Base-by-base conservation (phyloP, 192 early-diverging fungal genomes). In the Entomortierella lignicola region DNA sequence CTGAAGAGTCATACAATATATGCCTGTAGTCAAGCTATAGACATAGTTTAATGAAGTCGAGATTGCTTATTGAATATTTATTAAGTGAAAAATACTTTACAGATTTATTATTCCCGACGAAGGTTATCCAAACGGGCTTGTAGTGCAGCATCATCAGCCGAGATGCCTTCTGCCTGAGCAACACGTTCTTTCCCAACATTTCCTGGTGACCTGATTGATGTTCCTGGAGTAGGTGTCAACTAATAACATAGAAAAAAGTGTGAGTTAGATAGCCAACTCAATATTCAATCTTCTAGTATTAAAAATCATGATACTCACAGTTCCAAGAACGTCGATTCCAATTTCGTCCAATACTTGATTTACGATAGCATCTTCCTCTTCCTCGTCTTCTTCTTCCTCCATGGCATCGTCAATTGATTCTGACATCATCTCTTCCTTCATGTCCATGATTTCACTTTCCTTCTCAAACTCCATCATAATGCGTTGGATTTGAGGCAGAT, bases 351-450 rank as follows among this genome's bases (percentile, higher is more conserved):
- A 77, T 10, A 98, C 93, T 82, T 97, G 91, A 80, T 93, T 92
- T 13, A 99, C 94, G 64, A 99, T 95, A 59, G 89, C 85, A 6
- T 99, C 95, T 13, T 84, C 86, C 72, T 97, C 96, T 43, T 92
- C 94, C 72, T 97, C 96, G 62, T 98, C 97, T 20, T 96, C 94
- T 42, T 91, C 91, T 42, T 96, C 97, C 41, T 95, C 96, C 92
- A 99, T 95, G 37, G 89, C 93, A 75, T 95, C 96, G 69, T 99
- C 98, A 67, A 99, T 96, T 12, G 95, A 93, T 66, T 99, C 98
- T 65, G 93, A 92, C 92, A 99, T 96, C 93, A 99, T 92, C 67
- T 98, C 96, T 69, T 96, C 96, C 87, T 98, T 98, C 95, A 99
- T 98, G 77, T 99, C 95, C 97, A 99, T 97, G 74, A 94, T 90